Percentiles rank a stretch among this genome's conserved stretches.
Evolutionary conservation across 164 flowering plant species (phyloP).

Genomic region (Annona squamosa): DNA sequence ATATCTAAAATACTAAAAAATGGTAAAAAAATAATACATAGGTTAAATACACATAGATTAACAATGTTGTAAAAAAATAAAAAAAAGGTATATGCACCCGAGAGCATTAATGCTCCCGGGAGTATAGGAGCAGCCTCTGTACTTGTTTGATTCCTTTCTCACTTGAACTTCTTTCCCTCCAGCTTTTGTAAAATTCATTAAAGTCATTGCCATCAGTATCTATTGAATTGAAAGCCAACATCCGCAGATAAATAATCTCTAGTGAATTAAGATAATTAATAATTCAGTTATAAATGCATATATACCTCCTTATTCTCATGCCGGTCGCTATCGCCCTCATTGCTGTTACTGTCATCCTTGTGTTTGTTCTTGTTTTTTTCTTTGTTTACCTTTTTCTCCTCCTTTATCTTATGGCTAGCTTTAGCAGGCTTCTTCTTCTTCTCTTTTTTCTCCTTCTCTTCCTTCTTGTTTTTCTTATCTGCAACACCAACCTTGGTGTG

Average conservation of each 20-base stretch:
- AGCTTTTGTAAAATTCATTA: background rate
- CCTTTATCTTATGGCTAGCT: background rate
- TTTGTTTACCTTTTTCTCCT: slow-evolving; percentile 1
- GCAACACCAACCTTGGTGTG: background rate
- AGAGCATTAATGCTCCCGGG: no score
- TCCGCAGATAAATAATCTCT: no score
- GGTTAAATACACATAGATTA: no score
- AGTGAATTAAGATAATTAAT: no score
- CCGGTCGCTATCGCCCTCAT: background rate
- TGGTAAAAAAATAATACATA: no score
- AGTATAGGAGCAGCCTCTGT: no score
- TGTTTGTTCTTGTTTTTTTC: background rate
- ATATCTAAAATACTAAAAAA: no score
- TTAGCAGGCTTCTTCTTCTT: background rate
- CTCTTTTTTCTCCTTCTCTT: background rate
- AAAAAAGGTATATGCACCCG: no score
- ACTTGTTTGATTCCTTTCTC: background rate
- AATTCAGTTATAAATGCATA: background rate
- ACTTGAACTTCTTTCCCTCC: background rate
- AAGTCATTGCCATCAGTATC: background rate
- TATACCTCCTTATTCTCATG: background rate
- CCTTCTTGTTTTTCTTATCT: background rate
- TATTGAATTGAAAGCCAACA: no score
- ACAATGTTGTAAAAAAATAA: no score
- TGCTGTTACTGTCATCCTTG: background rate